phyloP scores from a whole-genome alignment of 1,284 basidiomycete genomes.

The Naganishia sp. region DNA sequence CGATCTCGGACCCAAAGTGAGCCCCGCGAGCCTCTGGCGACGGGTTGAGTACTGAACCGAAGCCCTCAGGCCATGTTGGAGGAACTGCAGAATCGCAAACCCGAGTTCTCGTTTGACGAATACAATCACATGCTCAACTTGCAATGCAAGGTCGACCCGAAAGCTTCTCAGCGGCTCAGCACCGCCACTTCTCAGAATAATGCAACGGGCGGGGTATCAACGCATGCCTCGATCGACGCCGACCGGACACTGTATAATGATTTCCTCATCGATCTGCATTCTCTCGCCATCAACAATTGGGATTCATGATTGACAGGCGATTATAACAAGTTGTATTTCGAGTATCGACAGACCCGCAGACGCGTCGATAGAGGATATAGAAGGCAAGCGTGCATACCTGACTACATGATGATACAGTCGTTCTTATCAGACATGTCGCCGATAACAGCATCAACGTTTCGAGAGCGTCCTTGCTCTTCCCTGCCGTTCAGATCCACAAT shows the following conservation, averaged over 20 bases:
- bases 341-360: not conserved
- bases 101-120: constrained; percentile 78
- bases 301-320: not conserved
- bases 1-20: constrained; percentile 69
- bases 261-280: constrained; percentile 53
- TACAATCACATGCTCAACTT: constrained; percentile 85
- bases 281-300: constrained; percentile 33
- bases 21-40: constrained; percentile 38
- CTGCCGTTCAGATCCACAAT: constrained; percentile 69
- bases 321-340: constrained; percentile 6
- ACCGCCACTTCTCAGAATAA: not conserved
- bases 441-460: constrained; percentile 56
- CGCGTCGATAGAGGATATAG: too few species aligned
- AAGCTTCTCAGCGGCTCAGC: constrained; percentile 23
- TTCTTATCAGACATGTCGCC: constrained; percentile 63
- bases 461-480: constrained; percentile 55
- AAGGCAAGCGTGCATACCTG: not conserved
- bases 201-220: not conserved
- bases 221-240: constrained; percentile 33
- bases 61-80: constrained; percentile 70
- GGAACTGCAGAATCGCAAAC: constrained; percentile 60
- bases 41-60: constrained; percentile 1
- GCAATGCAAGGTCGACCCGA: constrained; percentile 73
- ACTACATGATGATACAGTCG: constrained; percentile 71
- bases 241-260: constrained; percentile 45